A percentile compares a stretch with the other conserved stretches of the same genome.
These are phyloP conservation scores for Starmerella apis DNA, from an alignment of 805 yeast species.

Conservation along the genomic window DNA sequence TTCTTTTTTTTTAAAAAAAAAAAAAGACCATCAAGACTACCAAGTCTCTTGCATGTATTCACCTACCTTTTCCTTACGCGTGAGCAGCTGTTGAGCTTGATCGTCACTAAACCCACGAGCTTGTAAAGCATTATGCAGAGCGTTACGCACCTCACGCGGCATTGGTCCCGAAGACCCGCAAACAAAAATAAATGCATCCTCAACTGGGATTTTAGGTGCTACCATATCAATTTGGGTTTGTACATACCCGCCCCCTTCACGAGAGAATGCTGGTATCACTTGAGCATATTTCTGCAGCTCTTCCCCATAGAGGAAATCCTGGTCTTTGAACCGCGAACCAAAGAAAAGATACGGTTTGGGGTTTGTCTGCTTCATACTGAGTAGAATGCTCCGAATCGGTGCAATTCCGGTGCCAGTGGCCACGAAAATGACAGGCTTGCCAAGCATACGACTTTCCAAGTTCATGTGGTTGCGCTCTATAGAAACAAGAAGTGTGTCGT, in stretches of 20 bases:
- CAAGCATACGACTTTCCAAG: conserved; percentile 32
- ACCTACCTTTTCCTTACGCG: conserved; percentile 48
- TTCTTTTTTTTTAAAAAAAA: no score
- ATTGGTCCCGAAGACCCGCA: conserved; percentile 93
- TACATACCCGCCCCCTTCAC: conserved; percentile 51
- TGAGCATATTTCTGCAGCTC: conserved; percentile 36
- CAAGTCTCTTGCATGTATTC: conserved; percentile 84
- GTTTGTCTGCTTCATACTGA: conserved; percentile 10
- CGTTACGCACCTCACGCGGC: conserved; percentile 83
- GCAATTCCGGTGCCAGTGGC: conserved; percentile 97
- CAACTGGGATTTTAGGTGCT: conserved; percentile 38
- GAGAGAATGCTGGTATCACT: conserved; percentile 38
- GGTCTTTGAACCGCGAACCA: conserved; percentile 58
- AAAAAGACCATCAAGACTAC: conserved; percentile 41
- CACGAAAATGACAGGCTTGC: conserved; percentile 46
- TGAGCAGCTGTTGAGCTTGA: conserved; percentile 41
- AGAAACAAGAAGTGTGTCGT: conserved; percentile 39
- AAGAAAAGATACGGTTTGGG: conserved; percentile 40
- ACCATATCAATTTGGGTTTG: conserved; percentile 58
- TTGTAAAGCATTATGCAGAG: conserved; percentile 53
- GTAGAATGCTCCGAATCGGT: conserved; percentile 67
- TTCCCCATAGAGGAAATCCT: conserved; percentile 58
- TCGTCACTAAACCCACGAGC: conserved; percentile 6
- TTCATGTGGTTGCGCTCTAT: conserved; percentile 8
- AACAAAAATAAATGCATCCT: conserved; percentile 61